Percentiles rank a stretch among this genome's conserved stretches.
These are phyloP conservation scores for Lipomyces yamadae DNA, from an alignment of 805 yeast species.

Conservation along the genomic window DNA sequence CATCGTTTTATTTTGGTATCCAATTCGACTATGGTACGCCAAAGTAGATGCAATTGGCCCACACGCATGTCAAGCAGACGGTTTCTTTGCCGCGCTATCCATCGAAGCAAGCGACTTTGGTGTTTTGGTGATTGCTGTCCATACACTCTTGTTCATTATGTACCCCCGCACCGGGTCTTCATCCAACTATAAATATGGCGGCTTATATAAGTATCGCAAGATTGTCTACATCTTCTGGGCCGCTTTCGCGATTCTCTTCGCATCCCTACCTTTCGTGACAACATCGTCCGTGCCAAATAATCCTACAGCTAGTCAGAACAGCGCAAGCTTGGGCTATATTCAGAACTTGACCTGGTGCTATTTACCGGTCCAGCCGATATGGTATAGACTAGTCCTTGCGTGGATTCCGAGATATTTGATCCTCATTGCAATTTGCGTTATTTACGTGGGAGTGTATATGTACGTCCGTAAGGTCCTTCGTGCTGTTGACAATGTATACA, in stretches of 20 bases:
- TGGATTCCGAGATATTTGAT: conserved; percentile 83
- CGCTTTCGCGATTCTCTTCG: conserved; percentile 66
- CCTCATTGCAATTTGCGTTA: conserved; percentile 61
- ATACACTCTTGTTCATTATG: conserved; percentile 75
- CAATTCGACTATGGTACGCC: conserved; percentile 45
- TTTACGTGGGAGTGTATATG: conserved; percentile 72
- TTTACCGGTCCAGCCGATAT: conserved; percentile 69
- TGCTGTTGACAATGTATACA: conserved; percentile 26
- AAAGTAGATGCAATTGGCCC: conserved; percentile 31
- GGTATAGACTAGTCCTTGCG: conserved; percentile 73
- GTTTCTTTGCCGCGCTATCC: conserved; percentile 34
- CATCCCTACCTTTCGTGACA: conserved; percentile 70
- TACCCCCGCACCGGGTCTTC: conserved; percentile 29
- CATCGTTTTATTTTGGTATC: conserved; percentile 67
- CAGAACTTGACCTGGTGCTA: conserved; percentile 79
- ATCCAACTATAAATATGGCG: conserved; percentile 45
- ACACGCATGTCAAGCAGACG: conserved; percentile 34
- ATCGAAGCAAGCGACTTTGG: conserved; percentile 71
- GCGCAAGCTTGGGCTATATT: conserved; percentile 54
- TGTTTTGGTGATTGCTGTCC: conserved; percentile 79
- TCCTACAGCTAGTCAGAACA: conserved; percentile 38
- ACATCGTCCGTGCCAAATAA: conserved; percentile 6
- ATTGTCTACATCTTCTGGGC: conserved; percentile 64
- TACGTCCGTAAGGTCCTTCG: conserved; percentile 70
- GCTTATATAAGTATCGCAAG: conserved; percentile 63